phyloP scores from a whole-genome alignment of 2,329 filamentous ascomycete species.

The Cladobotryum protrusum region DNA sequence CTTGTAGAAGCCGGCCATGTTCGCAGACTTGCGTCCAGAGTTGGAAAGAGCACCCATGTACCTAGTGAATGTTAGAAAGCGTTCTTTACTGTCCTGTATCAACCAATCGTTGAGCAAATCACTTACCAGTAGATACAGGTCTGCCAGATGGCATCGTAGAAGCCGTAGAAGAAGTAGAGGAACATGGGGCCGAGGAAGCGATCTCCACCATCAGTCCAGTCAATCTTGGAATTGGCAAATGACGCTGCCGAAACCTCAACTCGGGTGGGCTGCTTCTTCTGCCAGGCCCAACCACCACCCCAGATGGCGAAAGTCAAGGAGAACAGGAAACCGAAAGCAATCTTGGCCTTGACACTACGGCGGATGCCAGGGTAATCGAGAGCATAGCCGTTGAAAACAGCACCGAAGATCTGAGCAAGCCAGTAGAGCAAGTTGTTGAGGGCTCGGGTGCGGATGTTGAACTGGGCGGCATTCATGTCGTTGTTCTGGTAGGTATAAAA shows the following conservation, averaged over 20 bases:
- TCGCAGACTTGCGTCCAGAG: constrained; percentile 85
- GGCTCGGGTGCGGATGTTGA: constrained; percentile 49
- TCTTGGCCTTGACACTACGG: constrained; percentile 70
- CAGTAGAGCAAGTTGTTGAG: constrained; percentile 50
- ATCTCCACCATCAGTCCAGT: constrained; percentile 58
- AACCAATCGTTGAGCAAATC: constrained; percentile 46
- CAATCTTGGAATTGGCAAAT: constrained; percentile 30
- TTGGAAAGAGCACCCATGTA: constrained; percentile 92
- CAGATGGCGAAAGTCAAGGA: constrained; percentile 69
- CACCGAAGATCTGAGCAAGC: constrained; percentile 51
- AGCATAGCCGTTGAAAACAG: constrained; percentile 39
- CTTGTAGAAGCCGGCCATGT: constrained; percentile 60
- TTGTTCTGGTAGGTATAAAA: constrained; percentile 57
- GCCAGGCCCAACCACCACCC: constrained; percentile 77
- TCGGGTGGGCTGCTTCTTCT: constrained; percentile 54
- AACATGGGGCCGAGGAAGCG: constrained; percentile 73
- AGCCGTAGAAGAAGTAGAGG: constrained; percentile 83
- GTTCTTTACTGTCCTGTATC: constrained; percentile 33
- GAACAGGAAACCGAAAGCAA: constrained; percentile 54
- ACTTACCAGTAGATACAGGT: constrained; percentile 58
- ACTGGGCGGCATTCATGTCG: constrained; percentile 47
- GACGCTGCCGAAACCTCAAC: constrained; percentile 22
- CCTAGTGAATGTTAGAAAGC: constrained; percentile 44
- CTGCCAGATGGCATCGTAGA: constrained; percentile 88
- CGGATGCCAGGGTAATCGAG: constrained; percentile 65